phyloP scores from a whole-genome alignment of 2,329 filamentous ascomycete species.

The Drechslerella coelobrocha region DNA sequence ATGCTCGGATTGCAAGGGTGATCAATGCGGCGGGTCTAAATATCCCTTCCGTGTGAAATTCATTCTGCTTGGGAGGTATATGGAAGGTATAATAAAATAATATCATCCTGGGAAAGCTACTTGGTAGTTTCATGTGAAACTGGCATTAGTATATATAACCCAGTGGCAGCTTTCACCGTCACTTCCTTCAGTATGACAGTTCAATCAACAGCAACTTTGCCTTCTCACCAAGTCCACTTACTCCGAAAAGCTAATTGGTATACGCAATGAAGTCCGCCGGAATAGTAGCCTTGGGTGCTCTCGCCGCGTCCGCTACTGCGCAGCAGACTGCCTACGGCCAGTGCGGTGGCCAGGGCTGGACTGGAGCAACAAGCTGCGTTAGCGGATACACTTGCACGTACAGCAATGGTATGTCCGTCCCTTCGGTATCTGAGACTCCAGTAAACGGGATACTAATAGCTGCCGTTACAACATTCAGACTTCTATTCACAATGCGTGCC shows the following conservation, averaged over 20 bases:
- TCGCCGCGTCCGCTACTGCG: constrained; percentile 52
- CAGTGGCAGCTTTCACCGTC: too few species aligned
- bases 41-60: too few species aligned
- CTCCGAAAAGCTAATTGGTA: neutral
- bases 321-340: constrained; percentile 59
- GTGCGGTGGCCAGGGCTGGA: constrained; percentile 59
- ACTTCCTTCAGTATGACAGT: too few species aligned
- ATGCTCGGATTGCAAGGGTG: neutral
- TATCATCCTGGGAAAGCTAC: neutral
- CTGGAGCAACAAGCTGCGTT: constrained; percentile 59
- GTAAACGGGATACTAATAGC: neutral
- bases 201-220: too few species aligned
- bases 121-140: neutral
- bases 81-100: neutral
- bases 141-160: neutral
- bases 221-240: too few species aligned
- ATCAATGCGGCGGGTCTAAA: neutral
- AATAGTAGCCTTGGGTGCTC: constrained; percentile 12
- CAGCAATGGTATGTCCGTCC: constrained; percentile 55
- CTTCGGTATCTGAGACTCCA: neutral
- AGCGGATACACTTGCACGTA: constrained; percentile 59
- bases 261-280: constrained; percentile 13
- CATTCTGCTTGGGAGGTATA: too few species aligned
- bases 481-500: constrained; percentile 61
- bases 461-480: constrained; percentile 39